phyloP scores from a whole-genome alignment of 805 yeast genomes.

The Schwanniomyces sp. region DNA sequence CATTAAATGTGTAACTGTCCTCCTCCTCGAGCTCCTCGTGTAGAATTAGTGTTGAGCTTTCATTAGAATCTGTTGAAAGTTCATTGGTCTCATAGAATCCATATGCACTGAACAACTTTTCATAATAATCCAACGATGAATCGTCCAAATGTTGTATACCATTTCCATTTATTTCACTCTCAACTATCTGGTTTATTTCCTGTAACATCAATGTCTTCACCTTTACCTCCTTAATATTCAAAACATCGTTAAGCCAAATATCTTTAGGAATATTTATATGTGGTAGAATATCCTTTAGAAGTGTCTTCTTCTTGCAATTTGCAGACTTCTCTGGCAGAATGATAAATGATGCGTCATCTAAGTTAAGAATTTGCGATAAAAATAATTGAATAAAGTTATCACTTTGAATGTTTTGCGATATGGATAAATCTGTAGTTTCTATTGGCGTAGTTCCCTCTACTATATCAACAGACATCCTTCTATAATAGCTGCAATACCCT shows the following conservation, averaged over 20 bases:
- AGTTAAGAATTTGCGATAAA: constrained; percentile 22
- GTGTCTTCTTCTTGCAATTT: neutral
- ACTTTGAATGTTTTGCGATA: constrained; percentile 13
- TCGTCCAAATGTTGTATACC: constrained; percentile 19
- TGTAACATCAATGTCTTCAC: constrained; percentile 30
- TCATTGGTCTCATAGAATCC: constrained; percentile 18
- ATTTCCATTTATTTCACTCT: constrained; percentile 12
- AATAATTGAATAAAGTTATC: constrained; percentile 26
- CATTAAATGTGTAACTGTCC: neutral
- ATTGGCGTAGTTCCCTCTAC: neutral
- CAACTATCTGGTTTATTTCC: constrained; percentile 33
- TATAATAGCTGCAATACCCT: neutral
- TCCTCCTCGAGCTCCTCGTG: constrained; percentile 7
- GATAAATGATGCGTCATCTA: constrained; percentile 12
- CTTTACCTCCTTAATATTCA: constrained; percentile 27
- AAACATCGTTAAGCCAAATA: constrained; percentile 34
- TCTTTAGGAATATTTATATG: constrained; percentile 34
- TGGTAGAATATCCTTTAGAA: constrained; percentile 27
- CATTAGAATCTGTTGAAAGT: neutral
- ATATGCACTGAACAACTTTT: constrained; percentile 31
- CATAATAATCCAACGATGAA: constrained; percentile 25
- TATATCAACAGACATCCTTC: neutral
- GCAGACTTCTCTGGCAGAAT: neutral
- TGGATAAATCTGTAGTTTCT: constrained; percentile 19
- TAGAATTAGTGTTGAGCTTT: constrained; percentile 1